Evolutionary conservation across 139 green algal species (phyloP), one percentile per base, ranked within the genome.

Genomic region (Picochlorum sp.): DNA sequence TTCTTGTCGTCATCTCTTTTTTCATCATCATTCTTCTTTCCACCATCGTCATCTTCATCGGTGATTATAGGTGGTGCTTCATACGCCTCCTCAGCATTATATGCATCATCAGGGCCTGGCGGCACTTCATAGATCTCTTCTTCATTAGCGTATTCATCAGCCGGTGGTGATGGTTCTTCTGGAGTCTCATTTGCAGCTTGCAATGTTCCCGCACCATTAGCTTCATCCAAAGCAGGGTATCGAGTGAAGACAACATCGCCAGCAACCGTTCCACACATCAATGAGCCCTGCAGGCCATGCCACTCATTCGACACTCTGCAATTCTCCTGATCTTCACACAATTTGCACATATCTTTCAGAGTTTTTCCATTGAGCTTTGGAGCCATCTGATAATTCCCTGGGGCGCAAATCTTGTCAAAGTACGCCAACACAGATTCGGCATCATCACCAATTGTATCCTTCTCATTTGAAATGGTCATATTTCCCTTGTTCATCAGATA

Each of bases 351-450:
- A 28, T 59, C 15, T 32, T 49, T 50, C 9, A 50, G 11, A n/a
- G 20, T 32, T 26, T 24, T 59, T 4, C 41, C 23, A 52, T 23
- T 18, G 13, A 50, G 0, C 21, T 26, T 49, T 24, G 58, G 58
- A 20, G 23, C 20, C 20, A 57, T 50, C 13, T 23, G 15, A 65
- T 65, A 65, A 52, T 45, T 57, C 21, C 58, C 58, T 28, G 58
- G 58, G 13, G 58, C 58, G 21, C 58, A 65, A 15, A 65, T 65
- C 7, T 65, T 0, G 0, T 57, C 21, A 52, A 65, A 65, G 23
- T 65, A 65, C 21, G 26, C 58, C 15, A 52, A 20, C 0, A 59
- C 58, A 32, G 21, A 32, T 30, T 65, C 44, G 14, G 58, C 58
- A 32, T 65, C 58, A 20, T 65, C 44, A 32, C 23, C 18, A 21